Conservation (phyloP, 139 green algal species). For the Asterochloris sp. region DNA sequence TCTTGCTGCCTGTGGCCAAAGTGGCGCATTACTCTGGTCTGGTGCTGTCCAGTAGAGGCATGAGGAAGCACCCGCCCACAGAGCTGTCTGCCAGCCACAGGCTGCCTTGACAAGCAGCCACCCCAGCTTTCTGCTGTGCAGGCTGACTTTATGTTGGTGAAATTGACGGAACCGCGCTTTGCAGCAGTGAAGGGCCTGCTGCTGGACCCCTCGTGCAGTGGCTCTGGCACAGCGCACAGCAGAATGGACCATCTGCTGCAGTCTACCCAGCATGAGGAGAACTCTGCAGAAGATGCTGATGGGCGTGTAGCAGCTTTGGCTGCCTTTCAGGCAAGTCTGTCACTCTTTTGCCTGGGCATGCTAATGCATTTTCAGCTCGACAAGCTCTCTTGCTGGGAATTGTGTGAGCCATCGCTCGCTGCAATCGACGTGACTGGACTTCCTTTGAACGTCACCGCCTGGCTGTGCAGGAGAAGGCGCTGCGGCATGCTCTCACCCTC, state of each 20-base stretch:
- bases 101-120: background rate
- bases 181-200: conserved; percentile 64
- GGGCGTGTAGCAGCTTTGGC: conserved; percentile 58
- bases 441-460: background rate
- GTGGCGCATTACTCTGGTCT: too few relatives aligned
- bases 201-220: conserved; percentile 90
- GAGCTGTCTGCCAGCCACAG: background rate
- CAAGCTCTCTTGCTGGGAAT: too few relatives aligned
- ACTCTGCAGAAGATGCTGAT: conserved; percentile 17
- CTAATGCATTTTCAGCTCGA: background rate
- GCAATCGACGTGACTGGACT: background rate
- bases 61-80: background rate
- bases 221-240: conserved; percentile 64
- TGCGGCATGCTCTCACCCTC: conserved; percentile 85
- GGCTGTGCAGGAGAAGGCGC: conserved; percentile 58
- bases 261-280: conserved; percentile 5
- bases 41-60: too few relatives aligned
- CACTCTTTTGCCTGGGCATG: background rate
- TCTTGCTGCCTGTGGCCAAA: too few relatives aligned
- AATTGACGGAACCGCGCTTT: conserved; percentile 31
- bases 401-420: background rate
- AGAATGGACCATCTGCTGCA: conserved; percentile 82
- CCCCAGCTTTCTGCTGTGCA: background rate
- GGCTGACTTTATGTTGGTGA: conserved; percentile 80
- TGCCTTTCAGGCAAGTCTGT: conserved; percentile 42